Evolutionary conservation across 1,284 basidiomycete species (phyloP).

Genomic region (Anthracocystis walkeri): DNA sequence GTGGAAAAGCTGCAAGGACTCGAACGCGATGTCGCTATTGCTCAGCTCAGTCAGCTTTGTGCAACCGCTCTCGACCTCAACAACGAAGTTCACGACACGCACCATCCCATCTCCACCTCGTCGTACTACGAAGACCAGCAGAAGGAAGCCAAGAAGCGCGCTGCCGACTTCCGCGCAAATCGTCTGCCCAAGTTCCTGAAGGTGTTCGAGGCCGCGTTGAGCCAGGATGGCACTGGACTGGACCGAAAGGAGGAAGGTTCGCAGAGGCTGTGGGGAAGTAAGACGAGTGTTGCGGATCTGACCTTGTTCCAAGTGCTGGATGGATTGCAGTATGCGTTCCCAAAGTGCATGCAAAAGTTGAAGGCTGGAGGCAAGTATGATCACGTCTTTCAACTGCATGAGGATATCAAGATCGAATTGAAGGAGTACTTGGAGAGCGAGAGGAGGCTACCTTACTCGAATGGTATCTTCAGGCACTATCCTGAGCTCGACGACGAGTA

Average conservation of each 20-base stretch:
- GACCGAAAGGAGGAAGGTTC: constrained; percentile 54
- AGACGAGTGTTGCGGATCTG: constrained; percentile 73
- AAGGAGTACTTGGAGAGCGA: constrained; percentile 72
- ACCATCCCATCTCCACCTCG: constrained; percentile 44
- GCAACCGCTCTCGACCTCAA: constrained; percentile 72
- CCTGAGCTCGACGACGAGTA: constrained; percentile 71
- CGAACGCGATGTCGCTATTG: constrained; percentile 36
- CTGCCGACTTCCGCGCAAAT: constrained; percentile 71
- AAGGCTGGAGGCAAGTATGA: constrained; percentile 65
- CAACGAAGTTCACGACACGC: constrained; percentile 71
- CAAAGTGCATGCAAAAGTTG: constrained; percentile 70
- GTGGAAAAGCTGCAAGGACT: constrained; percentile 24
- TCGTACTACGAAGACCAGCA: constrained; percentile 73
- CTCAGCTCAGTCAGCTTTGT: constrained; percentile 71
- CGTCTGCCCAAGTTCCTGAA: constrained; percentile 73
- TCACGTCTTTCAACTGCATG: constrained; percentile 55
- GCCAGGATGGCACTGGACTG: constrained; percentile 6
- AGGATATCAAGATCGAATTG: constrained; percentile 67
- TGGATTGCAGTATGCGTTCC: constrained; percentile 73
- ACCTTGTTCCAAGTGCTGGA: constrained; percentile 71
- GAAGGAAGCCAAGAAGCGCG: constrained; percentile 67
- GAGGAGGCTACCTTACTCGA: constrained; percentile 70
- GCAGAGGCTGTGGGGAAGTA: constrained; percentile 70
- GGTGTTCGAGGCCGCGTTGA: constrained; percentile 70
- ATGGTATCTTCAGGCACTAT: constrained; percentile 73